Evolutionary conservation across 208 protist genomes (phyloP), one percentile per base, ranked within the genome.

Genomic region (Wallacemonas sp.): DNA sequence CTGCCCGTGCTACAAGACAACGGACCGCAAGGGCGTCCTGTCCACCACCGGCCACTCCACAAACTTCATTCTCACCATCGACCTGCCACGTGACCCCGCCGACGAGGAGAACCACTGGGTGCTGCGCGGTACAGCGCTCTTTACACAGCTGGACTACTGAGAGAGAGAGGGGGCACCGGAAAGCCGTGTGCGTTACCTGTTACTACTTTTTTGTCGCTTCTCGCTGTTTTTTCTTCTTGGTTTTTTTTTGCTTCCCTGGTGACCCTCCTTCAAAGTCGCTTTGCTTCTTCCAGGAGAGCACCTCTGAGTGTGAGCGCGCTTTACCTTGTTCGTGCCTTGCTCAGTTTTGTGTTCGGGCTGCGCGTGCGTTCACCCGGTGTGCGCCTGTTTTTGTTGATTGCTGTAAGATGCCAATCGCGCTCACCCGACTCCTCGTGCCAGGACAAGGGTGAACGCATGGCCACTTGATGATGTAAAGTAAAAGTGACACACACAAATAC

Each of bases 21-120:
- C 88, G 0, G 93, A 96, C 38, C 83, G 98, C 39, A 70, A 85
- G 12, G 98, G 98, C 61, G 88, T 95, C 9, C 84, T 99, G 11
- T 98, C 96, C 33, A 99, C 98, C 17, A 99, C 98, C 1, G 98
- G 98, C 21, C 98, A 99, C 74, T 98, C 93, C 26, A 99, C 97
- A 57, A 99, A 99, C 71, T 99, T 98, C 68, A 97, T 99, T 61
- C 80, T 99, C 24, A 84, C 87, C 21, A 82, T 95, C 21, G 80
- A 94, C 68, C 69, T 99, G 5, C 90, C 94, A 8, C 73, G 87
- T 9, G 74, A 89, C 58, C 58, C 82, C 8, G 54, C 80, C 12
- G 39, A 90, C 9, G 47, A 68, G 11, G 83, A 94, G 49, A 86
- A 81, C 48, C 88, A 99, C 75, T 97, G 93, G 93, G 88, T 97